Evolutionary conservation across 2,329 filamentous ascomycete species (phyloP).

Genomic region (Phaeosphaeriaceae sp.): DNA sequence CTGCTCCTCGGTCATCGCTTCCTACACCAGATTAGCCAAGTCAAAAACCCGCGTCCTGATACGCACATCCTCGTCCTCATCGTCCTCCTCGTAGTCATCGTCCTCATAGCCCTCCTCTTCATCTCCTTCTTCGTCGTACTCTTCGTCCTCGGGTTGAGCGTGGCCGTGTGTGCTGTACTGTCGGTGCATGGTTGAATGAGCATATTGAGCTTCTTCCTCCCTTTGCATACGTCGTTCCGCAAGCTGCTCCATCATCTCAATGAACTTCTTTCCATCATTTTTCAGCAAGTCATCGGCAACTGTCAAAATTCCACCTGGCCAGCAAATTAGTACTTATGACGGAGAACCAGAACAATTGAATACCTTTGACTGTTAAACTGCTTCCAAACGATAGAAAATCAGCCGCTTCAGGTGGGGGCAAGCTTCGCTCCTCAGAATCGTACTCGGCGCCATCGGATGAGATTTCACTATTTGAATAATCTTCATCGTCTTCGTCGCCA

Average conservation of each 20-base stretch:
- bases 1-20: conserved; percentile 96
- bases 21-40: conserved; percentile 63
- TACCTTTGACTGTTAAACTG: conserved; percentile 91
- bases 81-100: conserved; percentile 59
- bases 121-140: conserved; percentile 75
- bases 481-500: conserved; percentile 62
- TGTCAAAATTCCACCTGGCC: conserved; percentile 90
- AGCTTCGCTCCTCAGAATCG: conserved; percentile 68
- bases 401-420: conserved; percentile 71
- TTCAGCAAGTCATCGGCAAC: conserved; percentile 98
- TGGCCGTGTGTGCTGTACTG: conserved; percentile 68
- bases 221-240: conserved; percentile 96
- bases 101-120: conserved; percentile 67
- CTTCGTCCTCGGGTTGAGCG: conserved; percentile 74
- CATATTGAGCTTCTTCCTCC: conserved; percentile 83
- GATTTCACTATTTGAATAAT: conserved; percentile 63
- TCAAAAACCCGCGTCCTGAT: conserved; percentile 14
- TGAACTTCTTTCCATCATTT: conserved; percentile 99
- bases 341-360: conserved; percentile 19
- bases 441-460: conserved; percentile 69
- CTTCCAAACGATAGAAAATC: conserved; percentile 99
- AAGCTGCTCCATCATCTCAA: conserved; percentile 99
- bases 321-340: conserved; percentile 29
- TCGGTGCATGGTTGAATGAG: conserved; percentile 62
- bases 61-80: conserved; percentile 46